Conservation (phyloP, 148 eudicot genomes). For the Vaccinium macrocarpon region DNA sequence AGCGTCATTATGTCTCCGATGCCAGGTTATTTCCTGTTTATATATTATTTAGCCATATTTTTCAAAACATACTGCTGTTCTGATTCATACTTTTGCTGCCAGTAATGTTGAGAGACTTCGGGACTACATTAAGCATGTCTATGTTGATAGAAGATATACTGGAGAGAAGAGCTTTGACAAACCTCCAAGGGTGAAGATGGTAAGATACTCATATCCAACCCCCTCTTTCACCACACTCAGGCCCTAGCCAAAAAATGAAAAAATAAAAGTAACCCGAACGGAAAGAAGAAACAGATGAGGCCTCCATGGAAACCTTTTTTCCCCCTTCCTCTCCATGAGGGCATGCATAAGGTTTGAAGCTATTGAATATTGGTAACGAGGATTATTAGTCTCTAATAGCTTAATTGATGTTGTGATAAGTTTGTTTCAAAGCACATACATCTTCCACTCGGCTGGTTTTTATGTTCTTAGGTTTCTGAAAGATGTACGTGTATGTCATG, state of each 20-base stretch:
- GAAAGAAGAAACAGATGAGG: neutral
- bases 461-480: conserved; percentile 8
- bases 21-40: conserved; percentile 54
- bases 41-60: conserved; percentile 1
- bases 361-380: conserved; percentile 55
- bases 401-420: neutral
- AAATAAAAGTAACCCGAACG: neutral
- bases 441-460: neutral
- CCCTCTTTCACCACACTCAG: neutral
- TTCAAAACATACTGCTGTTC: conserved; percentile 1
- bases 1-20: conserved; percentile 64
- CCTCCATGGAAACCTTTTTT: conserved; percentile 19
- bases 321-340: conserved; percentile 25
- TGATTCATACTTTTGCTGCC: conserved; percentile 27
- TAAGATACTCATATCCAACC: conserved; percentile 18
- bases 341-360: conserved; percentile 88
- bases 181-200: conserved; percentile 70
- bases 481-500: conserved; percentile 23
- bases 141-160: conserved; percentile 84
- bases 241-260: neutral
- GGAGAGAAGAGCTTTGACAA: conserved; percentile 76
- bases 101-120: conserved; percentile 84
- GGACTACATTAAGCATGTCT: conserved; percentile 87
- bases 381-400: neutral
- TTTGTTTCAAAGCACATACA: conserved; percentile 1